A percentile compares a stretch with the other conserved stretches of the same genome.
phyloP scores from a whole-genome alignment of 2,329 filamentous ascomycete species.

The Penicillium oxalicum region DNA sequence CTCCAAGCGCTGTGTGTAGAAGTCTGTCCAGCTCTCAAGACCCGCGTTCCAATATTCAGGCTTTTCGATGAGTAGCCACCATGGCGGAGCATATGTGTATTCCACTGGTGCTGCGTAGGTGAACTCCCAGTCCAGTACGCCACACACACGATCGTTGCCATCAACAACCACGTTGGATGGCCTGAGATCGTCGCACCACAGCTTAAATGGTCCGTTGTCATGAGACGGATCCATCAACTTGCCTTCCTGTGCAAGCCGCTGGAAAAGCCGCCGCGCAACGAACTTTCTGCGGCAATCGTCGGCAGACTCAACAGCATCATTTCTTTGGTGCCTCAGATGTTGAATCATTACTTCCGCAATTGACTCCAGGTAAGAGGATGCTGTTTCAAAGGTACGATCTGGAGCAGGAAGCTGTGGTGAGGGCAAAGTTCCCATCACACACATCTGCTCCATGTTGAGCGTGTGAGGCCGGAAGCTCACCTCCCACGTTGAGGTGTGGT shows the following conservation, averaged over 20 bases:
- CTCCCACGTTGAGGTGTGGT: not conserved
- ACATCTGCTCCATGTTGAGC: conserved; percentile 39
- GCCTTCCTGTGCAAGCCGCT: conserved; percentile 15
- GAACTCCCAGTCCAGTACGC: conserved; percentile 23
- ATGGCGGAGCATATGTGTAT: conserved; percentile 16
- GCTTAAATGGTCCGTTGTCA: conserved; percentile 20
- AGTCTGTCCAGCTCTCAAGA: conserved; percentile 5
- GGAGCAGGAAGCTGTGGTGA: conserved; percentile 10
- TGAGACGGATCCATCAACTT: not conserved
- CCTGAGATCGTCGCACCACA: conserved; percentile 22
- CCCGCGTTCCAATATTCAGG: conserved; percentile 19
- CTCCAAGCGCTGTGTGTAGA: conserved; percentile 1
- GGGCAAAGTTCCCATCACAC: conserved; percentile 22
- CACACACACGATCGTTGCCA: conserved; percentile 6
- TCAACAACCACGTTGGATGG: conserved; percentile 14
- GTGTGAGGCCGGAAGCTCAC: conserved; percentile 3
- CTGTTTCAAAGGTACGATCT: conserved; percentile 20
- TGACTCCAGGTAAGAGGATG: conserved; percentile 36
- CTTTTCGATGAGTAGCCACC: conserved; percentile 21
- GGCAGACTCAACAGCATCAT: conserved; percentile 30
- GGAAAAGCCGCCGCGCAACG: conserved; percentile 18
- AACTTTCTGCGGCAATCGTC: conserved; percentile 19
- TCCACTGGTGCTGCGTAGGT: conserved; percentile 18
- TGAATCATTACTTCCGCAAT: conserved; percentile 41
- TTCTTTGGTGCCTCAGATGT: conserved; percentile 36